These are phyloP conservation scores for Xylaria longipes DNA, from an alignment of 495 filamentous ascomycete species.

Conservation along the genomic window DNA sequence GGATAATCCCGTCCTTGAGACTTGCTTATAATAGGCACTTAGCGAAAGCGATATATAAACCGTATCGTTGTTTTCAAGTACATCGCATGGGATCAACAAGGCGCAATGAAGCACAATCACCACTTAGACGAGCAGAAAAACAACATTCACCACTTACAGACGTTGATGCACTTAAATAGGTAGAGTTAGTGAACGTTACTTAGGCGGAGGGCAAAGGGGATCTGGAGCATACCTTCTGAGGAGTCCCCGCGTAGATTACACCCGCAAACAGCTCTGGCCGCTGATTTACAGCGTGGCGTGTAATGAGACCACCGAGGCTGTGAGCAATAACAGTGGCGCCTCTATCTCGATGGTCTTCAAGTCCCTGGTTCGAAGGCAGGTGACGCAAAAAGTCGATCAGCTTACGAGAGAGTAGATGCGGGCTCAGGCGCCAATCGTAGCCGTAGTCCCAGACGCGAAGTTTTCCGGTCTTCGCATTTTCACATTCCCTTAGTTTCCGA, in stretches of 20 bases:
- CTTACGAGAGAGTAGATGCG: slow-evolving; percentile 72
- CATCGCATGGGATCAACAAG: background rate
- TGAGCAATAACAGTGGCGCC: slow-evolving; percentile 88
- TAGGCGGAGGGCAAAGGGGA: background rate
- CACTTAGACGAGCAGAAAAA: background rate
- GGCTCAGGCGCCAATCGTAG: slow-evolving; percentile 94
- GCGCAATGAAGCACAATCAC: background rate
- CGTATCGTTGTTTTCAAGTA: background rate
- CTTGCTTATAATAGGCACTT: background rate
- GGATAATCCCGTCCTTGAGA: background rate
- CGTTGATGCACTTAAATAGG: slow-evolving; percentile 25
- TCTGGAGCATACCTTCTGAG: slow-evolving; percentile 51
- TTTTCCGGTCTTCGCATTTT: slow-evolving; percentile 72
- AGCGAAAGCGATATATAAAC: background rate
- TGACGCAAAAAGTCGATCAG: slow-evolving; percentile 74
- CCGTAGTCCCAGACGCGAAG: slow-evolving; percentile 88
- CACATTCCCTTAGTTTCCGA: slow-evolving; percentile 74
- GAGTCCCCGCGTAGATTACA: slow-evolving; percentile 84
- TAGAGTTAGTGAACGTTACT: background rate
- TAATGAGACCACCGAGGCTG: slow-evolving; percentile 88
- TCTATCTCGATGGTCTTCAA: slow-evolving; percentile 52
- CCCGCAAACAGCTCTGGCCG: slow-evolving; percentile 87
- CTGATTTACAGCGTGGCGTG: slow-evolving; percentile 87
- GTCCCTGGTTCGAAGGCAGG: slow-evolving; percentile 74
- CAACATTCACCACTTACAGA: slow-evolving; percentile 15